Conservation (phyloP, 192 early-diverging fungal genomes). For the Neocallimastix lanati region DNA sequence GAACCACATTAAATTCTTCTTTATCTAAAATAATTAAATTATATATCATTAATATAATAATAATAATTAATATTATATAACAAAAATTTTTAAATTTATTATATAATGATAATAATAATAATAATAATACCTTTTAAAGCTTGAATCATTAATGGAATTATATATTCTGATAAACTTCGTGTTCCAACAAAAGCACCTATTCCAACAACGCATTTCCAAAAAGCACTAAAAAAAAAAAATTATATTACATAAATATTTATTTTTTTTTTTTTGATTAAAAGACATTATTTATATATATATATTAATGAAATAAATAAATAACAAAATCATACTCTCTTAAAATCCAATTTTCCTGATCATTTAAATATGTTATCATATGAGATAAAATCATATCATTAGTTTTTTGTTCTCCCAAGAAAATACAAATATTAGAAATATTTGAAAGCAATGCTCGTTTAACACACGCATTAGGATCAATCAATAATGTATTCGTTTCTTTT, state of each 20-base stretch:
- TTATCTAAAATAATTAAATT: conserved; percentile 25
- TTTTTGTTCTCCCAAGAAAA: conserved; percentile 65
- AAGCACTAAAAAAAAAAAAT: conserved; percentile 36
- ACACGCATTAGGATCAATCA: conserved; percentile 59
- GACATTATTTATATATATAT: not conserved
- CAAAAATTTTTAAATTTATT: too few species aligned
- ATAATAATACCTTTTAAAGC: conserved; percentile 37
- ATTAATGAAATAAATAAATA: too few species aligned
- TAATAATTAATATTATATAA: too few species aligned
- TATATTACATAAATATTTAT: too few species aligned
- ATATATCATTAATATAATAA: too few species aligned
- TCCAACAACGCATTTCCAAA: conserved; percentile 83
- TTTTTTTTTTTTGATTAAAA: not conserved
- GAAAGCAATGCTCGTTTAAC: conserved; percentile 72
- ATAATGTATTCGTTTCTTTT: conserved; percentile 57
- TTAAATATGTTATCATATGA: conserved; percentile 93
- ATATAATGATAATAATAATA: not conserved
- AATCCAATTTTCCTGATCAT: conserved; percentile 78
- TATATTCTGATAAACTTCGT: conserved; percentile 74
- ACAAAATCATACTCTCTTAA: conserved; percentile 56
- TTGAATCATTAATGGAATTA: conserved; percentile 82
- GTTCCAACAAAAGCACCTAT: conserved; percentile 75
- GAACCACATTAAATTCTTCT: conserved; percentile 83
- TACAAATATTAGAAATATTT: conserved; percentile 59
- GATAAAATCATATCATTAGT: conserved; percentile 67